A percentile compares a stretch with the other conserved stretches of the same genome.
Evolutionary conservation across 164 flowering plant species (phyloP).

Genomic region (Magnolia kwangsiensis): DNA sequence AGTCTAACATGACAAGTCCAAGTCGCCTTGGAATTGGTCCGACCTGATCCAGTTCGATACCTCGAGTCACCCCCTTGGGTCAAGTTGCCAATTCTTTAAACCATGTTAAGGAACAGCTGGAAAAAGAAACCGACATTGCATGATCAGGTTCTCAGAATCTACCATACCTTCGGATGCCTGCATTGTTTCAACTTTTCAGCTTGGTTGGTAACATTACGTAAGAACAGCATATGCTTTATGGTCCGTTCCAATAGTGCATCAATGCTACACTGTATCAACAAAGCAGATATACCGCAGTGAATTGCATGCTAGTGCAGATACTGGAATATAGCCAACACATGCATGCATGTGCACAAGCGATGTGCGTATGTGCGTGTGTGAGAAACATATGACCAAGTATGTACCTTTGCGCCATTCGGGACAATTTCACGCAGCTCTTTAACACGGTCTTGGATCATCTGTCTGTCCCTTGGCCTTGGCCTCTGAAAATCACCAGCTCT

Average conservation of each 20-base stretch:
- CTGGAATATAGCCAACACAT: background rate
- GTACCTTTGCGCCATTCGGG: constrained; percentile 75
- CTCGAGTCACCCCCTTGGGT: no score
- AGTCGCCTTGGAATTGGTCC: no score
- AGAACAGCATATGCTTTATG: constrained; percentile 72
- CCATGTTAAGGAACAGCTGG: no score
- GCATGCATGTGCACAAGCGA: background rate
- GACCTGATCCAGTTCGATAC: no score
- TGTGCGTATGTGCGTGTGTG: background rate
- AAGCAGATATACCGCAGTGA: constrained; percentile 2
- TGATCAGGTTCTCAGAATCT: background rate
- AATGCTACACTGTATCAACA: constrained; percentile 76
- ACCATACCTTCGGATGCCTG: constrained; percentile 35
- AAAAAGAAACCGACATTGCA: background rate
- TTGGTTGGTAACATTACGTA: constrained; percentile 51
- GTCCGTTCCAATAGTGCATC: constrained; percentile 80
- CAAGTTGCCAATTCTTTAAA: no score
- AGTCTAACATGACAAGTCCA: no score
- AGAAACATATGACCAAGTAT: background rate
- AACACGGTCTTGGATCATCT: constrained; percentile 83
- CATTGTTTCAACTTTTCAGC: constrained; percentile 61
- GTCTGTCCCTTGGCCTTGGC: constrained; percentile 89
- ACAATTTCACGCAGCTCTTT: constrained; percentile 81
- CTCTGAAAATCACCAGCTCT: constrained; percentile 36
- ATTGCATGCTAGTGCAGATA: background rate